phyloP scores from a whole-genome alignment of 345 rosid genomes.

The Geranium brycei region DNA sequence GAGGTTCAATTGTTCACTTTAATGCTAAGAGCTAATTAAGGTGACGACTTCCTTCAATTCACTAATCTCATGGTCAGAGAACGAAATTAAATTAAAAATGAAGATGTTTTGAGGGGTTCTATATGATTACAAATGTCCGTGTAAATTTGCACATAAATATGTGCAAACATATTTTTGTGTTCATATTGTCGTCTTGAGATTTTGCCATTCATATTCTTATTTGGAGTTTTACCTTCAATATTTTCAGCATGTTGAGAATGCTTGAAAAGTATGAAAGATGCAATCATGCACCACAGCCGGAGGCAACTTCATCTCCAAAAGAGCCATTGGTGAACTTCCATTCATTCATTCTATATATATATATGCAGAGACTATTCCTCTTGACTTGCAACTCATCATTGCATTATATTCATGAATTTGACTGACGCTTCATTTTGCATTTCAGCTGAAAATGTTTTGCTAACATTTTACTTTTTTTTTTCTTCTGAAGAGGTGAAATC shows the following conservation, averaged over 20 bases:
- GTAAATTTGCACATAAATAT: too few species aligned
- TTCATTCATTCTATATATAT: not conserved
- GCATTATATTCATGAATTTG: too few species aligned
- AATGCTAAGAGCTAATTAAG: too few species aligned
- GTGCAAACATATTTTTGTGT: too few species aligned
- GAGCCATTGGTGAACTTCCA: not conserved
- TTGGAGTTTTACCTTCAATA: not conserved
- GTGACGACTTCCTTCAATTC: too few species aligned
- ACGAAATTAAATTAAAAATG: too few species aligned
- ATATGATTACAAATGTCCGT: too few species aligned
- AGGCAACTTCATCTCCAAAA: not conserved
- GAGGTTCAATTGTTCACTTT: not conserved
- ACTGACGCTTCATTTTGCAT: too few species aligned
- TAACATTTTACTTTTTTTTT: too few species aligned
- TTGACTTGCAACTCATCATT: not conserved
- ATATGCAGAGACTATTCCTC: not conserved
- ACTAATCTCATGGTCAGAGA: not conserved
- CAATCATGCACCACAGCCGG: not conserved
- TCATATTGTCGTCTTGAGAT: too few species aligned
- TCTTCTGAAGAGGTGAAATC: too few species aligned
- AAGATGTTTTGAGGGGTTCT: too few species aligned
- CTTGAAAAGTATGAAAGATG: not conserved
- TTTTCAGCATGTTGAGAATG: not conserved
- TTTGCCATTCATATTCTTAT: not conserved
- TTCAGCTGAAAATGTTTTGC: not conserved